phyloP scores from a whole-genome alignment of 2,329 filamentous ascomycete species.

The Fusarium tuaranense region DNA sequence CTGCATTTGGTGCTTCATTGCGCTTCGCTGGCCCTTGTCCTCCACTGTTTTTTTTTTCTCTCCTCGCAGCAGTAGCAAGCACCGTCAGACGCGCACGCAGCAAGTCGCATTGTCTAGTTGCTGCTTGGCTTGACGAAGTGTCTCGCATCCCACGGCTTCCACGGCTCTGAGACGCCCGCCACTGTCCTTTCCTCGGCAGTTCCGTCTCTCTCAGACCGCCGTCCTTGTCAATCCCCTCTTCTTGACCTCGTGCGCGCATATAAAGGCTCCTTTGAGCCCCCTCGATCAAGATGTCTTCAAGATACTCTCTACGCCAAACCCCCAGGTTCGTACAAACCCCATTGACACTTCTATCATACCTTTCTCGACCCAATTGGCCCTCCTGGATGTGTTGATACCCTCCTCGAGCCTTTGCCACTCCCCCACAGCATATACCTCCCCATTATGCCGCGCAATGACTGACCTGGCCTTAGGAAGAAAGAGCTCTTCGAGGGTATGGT shows the following conservation, averaged over 20 bases:
- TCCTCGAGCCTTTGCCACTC: background rate
- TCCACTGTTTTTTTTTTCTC: constrained; percentile 1
- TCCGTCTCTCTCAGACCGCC: constrained; percentile 1
- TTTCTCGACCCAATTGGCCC: background rate
- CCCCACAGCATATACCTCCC: background rate
- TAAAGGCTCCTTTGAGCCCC: constrained; percentile 35
- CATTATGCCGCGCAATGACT: constrained; percentile 14
- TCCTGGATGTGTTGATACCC: background rate
- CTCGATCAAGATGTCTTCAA: constrained; percentile 49
- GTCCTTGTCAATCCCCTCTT: constrained; percentile 11
- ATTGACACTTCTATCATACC: background rate
- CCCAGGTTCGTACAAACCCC: constrained; percentile 48
- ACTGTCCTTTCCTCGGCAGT: background rate
- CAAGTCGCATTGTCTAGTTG: background rate
- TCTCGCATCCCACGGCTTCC: background rate
- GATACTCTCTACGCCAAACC: constrained; percentile 54
- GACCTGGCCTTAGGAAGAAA: constrained; percentile 62
- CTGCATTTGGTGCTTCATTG: background rate
- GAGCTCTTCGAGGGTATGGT: constrained; percentile 72
- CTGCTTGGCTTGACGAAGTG: background rate
- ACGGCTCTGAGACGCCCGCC: background rate
- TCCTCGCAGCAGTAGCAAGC: background rate
- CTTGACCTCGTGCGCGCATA: constrained; percentile 32
- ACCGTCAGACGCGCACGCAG: background rate
- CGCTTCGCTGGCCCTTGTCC: constrained; percentile 2